Percentiles rank a stretch among this genome's conserved stretches.
Evolutionary conservation across 2,329 filamentous ascomycete species (phyloP).

Genomic region (Colletotrichum sp.): DNA sequence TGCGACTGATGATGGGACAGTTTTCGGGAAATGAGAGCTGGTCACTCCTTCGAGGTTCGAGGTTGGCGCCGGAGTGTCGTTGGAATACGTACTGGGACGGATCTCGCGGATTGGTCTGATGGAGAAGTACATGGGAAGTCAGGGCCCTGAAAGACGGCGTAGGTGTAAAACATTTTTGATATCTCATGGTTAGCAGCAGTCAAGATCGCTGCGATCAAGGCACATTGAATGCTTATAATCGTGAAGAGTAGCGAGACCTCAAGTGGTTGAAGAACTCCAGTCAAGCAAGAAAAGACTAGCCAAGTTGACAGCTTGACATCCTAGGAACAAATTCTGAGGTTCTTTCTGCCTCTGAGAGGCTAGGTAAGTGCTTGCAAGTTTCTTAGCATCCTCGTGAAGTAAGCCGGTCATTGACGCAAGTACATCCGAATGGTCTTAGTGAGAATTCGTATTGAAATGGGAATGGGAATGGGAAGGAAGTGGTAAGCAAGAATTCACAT

Average conservation of each 20-base stretch:
- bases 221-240: not conserved
- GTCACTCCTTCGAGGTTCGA: not conserved
- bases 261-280: not conserved
- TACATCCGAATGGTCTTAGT: not conserved
- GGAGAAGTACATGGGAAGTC: not conserved
- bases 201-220: not conserved
- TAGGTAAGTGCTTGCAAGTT: not conserved
- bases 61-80: not conserved
- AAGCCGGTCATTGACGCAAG: not conserved
- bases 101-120: not conserved
- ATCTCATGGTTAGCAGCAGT: not conserved
- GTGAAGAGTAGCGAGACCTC: not conserved
- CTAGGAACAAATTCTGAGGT: not conserved
- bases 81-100: not conserved
- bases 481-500: not conserved
- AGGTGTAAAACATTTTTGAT: not conserved
- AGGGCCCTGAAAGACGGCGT: not conserved
- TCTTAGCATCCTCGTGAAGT: not conserved
- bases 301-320: not conserved
- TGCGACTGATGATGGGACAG: not conserved
- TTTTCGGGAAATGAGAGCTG: not conserved
- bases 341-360: not conserved
- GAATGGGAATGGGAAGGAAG: not conserved
- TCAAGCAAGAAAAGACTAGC: not conserved
- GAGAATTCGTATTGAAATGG: not conserved